These are phyloP conservation scores for Earliella scabrosa DNA, from an alignment of 1,284 basidiomycete genomes.

Conservation along the genomic window DNA sequence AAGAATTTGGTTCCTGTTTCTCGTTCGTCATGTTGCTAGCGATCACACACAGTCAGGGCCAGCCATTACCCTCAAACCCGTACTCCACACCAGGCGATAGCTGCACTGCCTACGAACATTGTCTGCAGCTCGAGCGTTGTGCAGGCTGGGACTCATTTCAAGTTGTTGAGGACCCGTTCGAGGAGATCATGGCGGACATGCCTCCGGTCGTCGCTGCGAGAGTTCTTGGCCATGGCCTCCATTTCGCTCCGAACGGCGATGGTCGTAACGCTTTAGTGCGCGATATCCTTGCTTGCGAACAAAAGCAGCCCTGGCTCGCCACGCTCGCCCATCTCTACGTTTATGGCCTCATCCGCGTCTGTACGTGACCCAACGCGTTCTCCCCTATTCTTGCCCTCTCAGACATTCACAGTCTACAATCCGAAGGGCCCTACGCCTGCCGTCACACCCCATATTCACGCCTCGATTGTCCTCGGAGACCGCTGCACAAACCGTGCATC, in stretches of 20 bases:
- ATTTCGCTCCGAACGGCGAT: conserved; percentile 2
- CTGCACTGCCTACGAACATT: neutral
- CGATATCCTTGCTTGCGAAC: conserved; percentile 7
- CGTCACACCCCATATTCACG: conserved; percentile 1
- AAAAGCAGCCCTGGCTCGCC: neutral
- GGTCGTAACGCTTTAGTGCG: conserved; percentile 2
- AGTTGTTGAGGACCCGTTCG: neutral
- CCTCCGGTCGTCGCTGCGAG: neutral
- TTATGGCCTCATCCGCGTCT: conserved; percentile 11
- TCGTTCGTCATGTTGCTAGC: no score
- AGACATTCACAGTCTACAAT: conserved; percentile 3
- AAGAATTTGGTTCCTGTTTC: no score
- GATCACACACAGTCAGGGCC: no score
- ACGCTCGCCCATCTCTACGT: conserved; percentile 8
- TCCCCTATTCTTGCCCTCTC: neutral
- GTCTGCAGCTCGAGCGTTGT: neutral
- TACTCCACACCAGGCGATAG: neutral
- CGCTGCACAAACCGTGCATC: neutral
- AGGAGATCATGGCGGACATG: neutral
- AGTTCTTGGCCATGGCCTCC: neutral
- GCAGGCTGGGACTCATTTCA: neutral
- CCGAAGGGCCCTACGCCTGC: conserved; percentile 12
- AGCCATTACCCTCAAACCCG: neutral
- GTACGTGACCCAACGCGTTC: neutral
- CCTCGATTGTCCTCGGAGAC: conserved; percentile 5